These are phyloP conservation scores for Aspergillus fumigatiaffinis DNA, from an alignment of 2,329 filamentous ascomycete genomes.

Conservation along the genomic window DNA sequence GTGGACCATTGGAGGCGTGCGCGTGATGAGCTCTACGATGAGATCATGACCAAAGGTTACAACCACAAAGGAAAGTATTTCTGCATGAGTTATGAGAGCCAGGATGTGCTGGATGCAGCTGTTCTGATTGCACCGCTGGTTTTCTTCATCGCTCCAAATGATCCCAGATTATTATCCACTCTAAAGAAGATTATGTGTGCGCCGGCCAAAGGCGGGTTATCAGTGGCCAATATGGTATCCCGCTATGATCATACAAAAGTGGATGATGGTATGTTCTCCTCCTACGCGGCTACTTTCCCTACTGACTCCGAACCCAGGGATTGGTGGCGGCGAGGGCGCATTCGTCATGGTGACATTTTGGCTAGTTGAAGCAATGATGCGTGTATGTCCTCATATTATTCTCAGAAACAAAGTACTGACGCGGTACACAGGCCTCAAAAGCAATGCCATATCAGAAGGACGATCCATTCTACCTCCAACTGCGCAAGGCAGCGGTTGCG, in stretches of 20 bases:
- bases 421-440: neutral
- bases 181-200: conserved; percentile 67
- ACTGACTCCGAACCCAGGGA: conserved; percentile 45
- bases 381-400: conserved; percentile 45
- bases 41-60: conserved; percentile 75
- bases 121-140: conserved; percentile 74
- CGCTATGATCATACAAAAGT: conserved; percentile 67
- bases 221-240: conserved; percentile 70
- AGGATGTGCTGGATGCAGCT: conserved; percentile 66
- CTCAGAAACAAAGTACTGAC: conserved; percentile 21
- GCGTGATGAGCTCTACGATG: conserved; percentile 67
- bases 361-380: conserved; percentile 73
- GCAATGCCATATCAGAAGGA: neutral
- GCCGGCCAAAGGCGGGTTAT: conserved; percentile 71
- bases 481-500: conserved; percentile 52
- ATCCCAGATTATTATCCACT: conserved; percentile 69
- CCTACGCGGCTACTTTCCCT: neutral
- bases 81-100: conserved; percentile 71
- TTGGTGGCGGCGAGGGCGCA: conserved; percentile 70
- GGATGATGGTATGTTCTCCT: conserved; percentile 58
- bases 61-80: conserved; percentile 67
- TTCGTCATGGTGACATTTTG: conserved; percentile 82
- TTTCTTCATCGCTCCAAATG: conserved; percentile 74
- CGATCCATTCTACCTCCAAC: conserved; percentile 27
- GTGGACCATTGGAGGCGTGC: conserved; percentile 62